Conservation (phyloP, 495 filamentous ascomycete genomes). For the Aspergillus egyptiacus region DNA sequence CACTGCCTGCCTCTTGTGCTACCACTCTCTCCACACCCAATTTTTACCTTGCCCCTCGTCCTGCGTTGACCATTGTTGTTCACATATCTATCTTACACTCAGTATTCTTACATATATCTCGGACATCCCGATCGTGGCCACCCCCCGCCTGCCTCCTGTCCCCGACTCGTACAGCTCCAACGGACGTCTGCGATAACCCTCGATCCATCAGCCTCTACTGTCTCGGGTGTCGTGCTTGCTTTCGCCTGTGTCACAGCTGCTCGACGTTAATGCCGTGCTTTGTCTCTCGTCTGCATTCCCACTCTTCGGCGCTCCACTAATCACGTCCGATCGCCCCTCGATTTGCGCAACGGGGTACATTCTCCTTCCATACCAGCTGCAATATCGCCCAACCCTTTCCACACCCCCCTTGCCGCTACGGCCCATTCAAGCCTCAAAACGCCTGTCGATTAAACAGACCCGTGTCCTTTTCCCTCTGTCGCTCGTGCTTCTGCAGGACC, state of each 20-base stretch:
- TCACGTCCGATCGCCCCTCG: slow-evolving; percentile 26
- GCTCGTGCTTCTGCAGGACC: slow-evolving; percentile 14
- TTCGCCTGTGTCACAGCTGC: slow-evolving; percentile 42
- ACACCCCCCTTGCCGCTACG: slow-evolving; percentile 38
- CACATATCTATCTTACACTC: slow-evolving; percentile 14
- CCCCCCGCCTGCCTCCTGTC: slow-evolving; percentile 3
- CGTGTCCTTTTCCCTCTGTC: slow-evolving; percentile 10
- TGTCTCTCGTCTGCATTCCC: slow-evolving; percentile 39
- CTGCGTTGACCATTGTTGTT: slow-evolving; percentile 3
- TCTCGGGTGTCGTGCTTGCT: slow-evolving; percentile 36
- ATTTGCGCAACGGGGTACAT: slow-evolving; percentile 37
- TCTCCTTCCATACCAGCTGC: slow-evolving; percentile 30
- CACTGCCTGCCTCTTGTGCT: slow-evolving; percentile 13
- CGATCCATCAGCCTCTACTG: slow-evolving; percentile 16
- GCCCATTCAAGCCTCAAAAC: slow-evolving; percentile 31
- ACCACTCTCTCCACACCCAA: slow-evolving; percentile 8
- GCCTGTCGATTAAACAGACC: slow-evolving; percentile 20
- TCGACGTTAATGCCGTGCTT: slow-evolving; percentile 40
- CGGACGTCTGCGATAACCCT: slow-evolving; percentile 14
- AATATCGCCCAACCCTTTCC: slow-evolving; percentile 24
- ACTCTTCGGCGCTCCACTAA: slow-evolving; percentile 36
- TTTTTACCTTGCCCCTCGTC: not conserved
- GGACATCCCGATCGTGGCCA: slow-evolving; percentile 6
- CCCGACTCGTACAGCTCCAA: slow-evolving; percentile 10
- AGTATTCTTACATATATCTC: slow-evolving; percentile 13